Evolutionary conservation across 2,329 filamentous ascomycete species (phyloP).

Genomic region (Cercospora sp.): DNA sequence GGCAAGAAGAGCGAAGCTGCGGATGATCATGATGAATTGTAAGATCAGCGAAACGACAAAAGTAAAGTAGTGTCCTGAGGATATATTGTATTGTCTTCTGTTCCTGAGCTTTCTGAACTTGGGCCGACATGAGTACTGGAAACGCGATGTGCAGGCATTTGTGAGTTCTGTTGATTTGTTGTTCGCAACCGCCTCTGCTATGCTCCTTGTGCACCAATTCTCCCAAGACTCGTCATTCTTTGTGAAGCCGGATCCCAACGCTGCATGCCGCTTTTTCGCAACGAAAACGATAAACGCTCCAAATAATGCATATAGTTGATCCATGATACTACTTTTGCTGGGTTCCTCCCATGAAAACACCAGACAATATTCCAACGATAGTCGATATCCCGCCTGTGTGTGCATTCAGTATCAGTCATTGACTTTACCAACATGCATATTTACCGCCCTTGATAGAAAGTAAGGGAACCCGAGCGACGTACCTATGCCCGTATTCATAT

Average conservation of each 20-base stretch:
- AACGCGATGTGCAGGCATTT: too few relatives aligned
- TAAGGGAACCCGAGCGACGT: not conserved
- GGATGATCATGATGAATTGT: slow-evolving; percentile 38
- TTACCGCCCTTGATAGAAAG: too few relatives aligned
- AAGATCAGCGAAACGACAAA: slow-evolving; percentile 1
- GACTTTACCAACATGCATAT: not conserved
- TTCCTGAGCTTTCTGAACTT: not conserved
- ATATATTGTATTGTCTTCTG: not conserved
- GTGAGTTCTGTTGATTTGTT: too few relatives aligned
- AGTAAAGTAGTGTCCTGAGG: not conserved
- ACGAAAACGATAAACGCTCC: not conserved
- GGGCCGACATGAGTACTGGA: too few relatives aligned
- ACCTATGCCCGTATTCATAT: not conserved
- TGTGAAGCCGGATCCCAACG: not conserved
- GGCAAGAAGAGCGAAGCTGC: slow-evolving; percentile 10
- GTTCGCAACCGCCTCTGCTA: not conserved
- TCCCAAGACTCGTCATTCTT: not conserved
- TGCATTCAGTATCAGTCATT: not conserved
- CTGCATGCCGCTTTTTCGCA: not conserved
- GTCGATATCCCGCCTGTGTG: not conserved
- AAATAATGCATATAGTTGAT: not conserved
- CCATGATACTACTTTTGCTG: not conserved
- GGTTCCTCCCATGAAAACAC: not conserved
- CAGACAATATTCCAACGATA: not conserved
- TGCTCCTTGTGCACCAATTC: not conserved